Base-by-base conservation (phyloP, 75 land plant genomes). In the Pinus albicaulis region DNA sequence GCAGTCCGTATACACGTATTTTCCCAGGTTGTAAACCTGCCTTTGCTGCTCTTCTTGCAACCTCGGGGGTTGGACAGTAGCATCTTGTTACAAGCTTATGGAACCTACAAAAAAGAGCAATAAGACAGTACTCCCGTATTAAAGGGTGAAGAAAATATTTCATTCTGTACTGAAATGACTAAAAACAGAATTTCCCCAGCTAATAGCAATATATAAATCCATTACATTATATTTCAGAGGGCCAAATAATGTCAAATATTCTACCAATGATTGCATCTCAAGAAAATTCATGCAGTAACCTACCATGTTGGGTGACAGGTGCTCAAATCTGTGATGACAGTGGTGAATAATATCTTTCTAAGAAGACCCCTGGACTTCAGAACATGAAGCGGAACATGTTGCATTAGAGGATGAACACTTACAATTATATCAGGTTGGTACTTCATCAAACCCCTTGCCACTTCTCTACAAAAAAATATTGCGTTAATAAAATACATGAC, bases 381-480 rank as follows among this genome's bases (percentile, higher is more conserved):
- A 20, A 89, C 89, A 85, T 91, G 82, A 52, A 95, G 61, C 34
- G 95, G 98, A 79, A 95, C 89, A 73, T 95, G 98, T 55, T 95
- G 98, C 98, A 95, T 95, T 53, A 95, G 82, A 60, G 95, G 98
- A 77, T 95, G 95, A 28, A 95, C 98, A 73, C 98, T 95, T 13
- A 95, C 92, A 71, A 95, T 95, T 20, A 95, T 92, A 76, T 95
- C 98, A 1, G 95, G 98, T 73, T 90, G 89, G 78, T 95, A 91
- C 80, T 95, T 90, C 87, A 82, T 84, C 65, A 95, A 59, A 26
- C 98, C 96, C 74, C 90, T 92, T 70, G 92, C 93, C 75, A 95
- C 98, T 73, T 93, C 87, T 77, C 98, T 95, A 78, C 26, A 22
- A 70, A 24, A 59, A 79, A 57, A 55, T 77, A 19, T 48, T 62